phyloP scores from a whole-genome alignment of 1,284 basidiomycete species.

The Coniophora puteana region DNA sequence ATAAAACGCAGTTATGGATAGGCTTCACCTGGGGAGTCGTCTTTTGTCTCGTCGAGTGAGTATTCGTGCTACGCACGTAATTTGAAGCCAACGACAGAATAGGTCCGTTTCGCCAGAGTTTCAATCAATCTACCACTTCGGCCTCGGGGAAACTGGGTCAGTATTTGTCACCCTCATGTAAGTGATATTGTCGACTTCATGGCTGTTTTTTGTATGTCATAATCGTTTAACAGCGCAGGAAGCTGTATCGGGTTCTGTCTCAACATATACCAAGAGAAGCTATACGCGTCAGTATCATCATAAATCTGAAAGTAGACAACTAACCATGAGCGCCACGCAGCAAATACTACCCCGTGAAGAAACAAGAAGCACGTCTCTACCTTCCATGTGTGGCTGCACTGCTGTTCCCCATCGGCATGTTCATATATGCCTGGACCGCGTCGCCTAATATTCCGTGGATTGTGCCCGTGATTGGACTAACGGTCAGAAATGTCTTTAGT shows the following conservation, averaged over 20 bases:
- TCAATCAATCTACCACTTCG: constrained; percentile 59
- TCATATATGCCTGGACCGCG: constrained; percentile 64
- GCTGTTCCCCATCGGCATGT: constrained; percentile 60
- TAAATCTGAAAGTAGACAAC: constrained; percentile 1
- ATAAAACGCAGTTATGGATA: constrained; percentile 55
- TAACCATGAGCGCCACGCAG: constrained; percentile 31
- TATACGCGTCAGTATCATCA: constrained; percentile 46
- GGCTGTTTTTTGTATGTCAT: neutral
- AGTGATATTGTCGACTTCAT: constrained; percentile 18
- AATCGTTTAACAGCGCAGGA: constrained; percentile 45
- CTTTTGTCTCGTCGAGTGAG: constrained; percentile 61
- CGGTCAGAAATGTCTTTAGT: constrained; percentile 37
- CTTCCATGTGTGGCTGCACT: constrained; percentile 62
- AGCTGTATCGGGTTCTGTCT: constrained; percentile 49
- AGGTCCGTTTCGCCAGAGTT: constrained; percentile 63
- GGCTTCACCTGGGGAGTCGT: constrained; percentile 75
- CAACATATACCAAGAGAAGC: constrained; percentile 58
- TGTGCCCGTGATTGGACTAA: constrained; percentile 49
- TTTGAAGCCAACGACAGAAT: neutral
- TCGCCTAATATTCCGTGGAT: constrained; percentile 55
- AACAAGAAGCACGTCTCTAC: constrained; percentile 75
- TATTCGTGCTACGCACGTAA: constrained; percentile 5
- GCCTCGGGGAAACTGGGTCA: constrained; percentile 55
- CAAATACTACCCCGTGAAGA: constrained; percentile 47
- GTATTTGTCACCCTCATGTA: constrained; percentile 59